These are phyloP conservation scores for Dendrobium huoshanense DNA, from an alignment of 106 monocot species.

Conservation along the genomic window DNA sequence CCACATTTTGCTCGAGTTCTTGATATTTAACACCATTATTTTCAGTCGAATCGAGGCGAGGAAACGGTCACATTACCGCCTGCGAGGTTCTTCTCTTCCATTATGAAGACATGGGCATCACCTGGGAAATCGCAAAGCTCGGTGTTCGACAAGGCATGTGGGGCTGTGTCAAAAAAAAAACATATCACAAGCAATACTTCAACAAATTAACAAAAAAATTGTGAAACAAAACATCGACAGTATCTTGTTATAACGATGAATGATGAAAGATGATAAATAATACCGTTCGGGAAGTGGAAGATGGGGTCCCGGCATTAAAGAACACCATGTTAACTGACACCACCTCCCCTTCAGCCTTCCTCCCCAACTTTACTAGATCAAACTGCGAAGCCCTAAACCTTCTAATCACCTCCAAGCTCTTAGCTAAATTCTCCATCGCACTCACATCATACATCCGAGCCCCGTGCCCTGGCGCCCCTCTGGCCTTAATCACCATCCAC, in stretches of 20 bases:
- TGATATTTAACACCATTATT: no score
- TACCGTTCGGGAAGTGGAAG: slow-evolving; percentile 52
- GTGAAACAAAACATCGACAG: neutral
- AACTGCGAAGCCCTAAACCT: slow-evolving; percentile 72
- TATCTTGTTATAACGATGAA: neutral
- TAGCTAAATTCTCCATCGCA: slow-evolving; percentile 87
- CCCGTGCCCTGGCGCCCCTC: slow-evolving; percentile 81
- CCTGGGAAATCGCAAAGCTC: no score
- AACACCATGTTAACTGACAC: slow-evolving; percentile 77
- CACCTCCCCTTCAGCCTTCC: slow-evolving; percentile 77
- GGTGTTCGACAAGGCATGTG: no score
- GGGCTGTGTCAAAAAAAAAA: no score
- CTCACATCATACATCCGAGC: slow-evolving; percentile 82
- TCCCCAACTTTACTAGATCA: slow-evolving; percentile 72
- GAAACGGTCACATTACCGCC: no score
- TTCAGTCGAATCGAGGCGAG: no score
- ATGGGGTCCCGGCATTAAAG: slow-evolving; percentile 78
- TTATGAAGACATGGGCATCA: no score
- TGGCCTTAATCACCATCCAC: slow-evolving; percentile 69
- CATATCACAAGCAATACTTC: no score
- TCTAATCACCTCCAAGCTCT: slow-evolving; percentile 70
- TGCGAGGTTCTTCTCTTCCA: no score
- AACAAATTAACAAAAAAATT: no score
- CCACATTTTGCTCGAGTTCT: no score
- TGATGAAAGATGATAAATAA: slow-evolving; percentile 1